Evolutionary conservation across 129 eudicot genomes (phyloP), one percentile per base, ranked within the genome.

Genomic region (Saposhnikovia divaricata): DNA sequence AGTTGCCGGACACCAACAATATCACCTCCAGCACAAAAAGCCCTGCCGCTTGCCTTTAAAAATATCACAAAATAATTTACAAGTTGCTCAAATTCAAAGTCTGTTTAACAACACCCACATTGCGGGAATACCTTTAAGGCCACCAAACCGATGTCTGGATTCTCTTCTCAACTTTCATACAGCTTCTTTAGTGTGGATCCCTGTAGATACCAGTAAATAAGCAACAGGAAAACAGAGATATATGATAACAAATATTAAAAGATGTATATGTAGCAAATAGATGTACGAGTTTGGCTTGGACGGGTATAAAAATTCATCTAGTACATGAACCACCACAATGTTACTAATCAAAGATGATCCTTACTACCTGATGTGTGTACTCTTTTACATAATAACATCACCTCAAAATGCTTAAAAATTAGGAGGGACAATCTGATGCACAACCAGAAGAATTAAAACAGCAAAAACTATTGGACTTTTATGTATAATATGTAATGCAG

Each of bases 11-110:
- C 55, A 61, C 86, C 25, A 79, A 90, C 91, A 81, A 93, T 83
- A 82, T 92, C 96, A 68, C 98, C 96, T 38, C 96, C 98, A 77
- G 98, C 96, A 80, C 86, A 84, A 87, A 93, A 90, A 61, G 92
- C 91, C 84, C 93, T 86, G 87, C 91, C 93, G 68, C 89, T 85
- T 70, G 96, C 98, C 98, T 93, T 85, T 81, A 86, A 72, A 75
- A 83, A 59, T 55, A 72, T 15, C 81, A 72, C 61, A 72, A 79
- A 76, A 75, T 40, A 1, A 76, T 74, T 63, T 44, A 15, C 43
- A 19, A 76, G 74, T 71, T 85, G 71, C 65, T 45, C 11, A 55
- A 38, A 75, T 38, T 63, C 71, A 63, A 27, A 63, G 38, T 9
- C 38, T 21, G 18, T 63, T 63, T 1, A 28, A 27, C 57, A 75